Evolutionary conservation across 2,329 filamentous ascomycete species (phyloP), one percentile per base, ranked within the genome.

Genomic region (Fusarium illudens): DNA sequence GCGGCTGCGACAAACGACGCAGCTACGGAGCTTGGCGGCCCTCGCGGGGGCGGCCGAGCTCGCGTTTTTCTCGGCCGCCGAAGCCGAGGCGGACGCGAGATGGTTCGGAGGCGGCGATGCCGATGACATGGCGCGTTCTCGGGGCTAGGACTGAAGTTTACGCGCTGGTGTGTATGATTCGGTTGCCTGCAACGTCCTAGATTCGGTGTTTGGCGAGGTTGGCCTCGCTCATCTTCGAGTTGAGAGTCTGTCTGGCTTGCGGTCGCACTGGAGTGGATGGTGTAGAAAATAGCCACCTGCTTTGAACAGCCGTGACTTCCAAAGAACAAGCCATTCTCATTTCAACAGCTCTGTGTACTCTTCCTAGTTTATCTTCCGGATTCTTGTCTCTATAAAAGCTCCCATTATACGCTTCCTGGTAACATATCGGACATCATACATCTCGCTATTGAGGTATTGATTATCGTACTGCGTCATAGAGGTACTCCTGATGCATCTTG

Each of bases 1-100:
- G 46, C 86, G 84, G 32, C 75, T 78, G 42, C 86, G 81, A 64
- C 86, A 88, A 4, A 82, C 79, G 5, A 83, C 77, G 54, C 84
- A 86, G 71, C 84, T 85, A 54, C 83, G 82, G 52, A 72, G 74
- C 67, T 84, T 81, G 22, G 55, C n/a, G 48, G 54, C 25, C 22
- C 59, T 49, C 25, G 39, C 33, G 29, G 62, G 20, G 25, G 46
- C 37, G 37, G 60, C 36, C 39, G 57, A 50, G 39, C 46, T 73
- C 69, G 71, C 67, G 67, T 33, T 59, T 71, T 72, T 71, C 63
- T 72, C 72, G 62, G 73, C 30, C 44, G 58, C 58, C 17, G 68
- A 56, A 20, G 56, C 71, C 66, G 72, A 67, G 44, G 48, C 67
- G 44, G 58, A 49, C 61, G 65, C 55, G 65, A 62, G 48, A 60